Evolutionary conservation across 164 flowering plant genomes (phyloP), one percentile per base, ranked within the genome.

Genomic region (Umbilicus rupestris): DNA sequence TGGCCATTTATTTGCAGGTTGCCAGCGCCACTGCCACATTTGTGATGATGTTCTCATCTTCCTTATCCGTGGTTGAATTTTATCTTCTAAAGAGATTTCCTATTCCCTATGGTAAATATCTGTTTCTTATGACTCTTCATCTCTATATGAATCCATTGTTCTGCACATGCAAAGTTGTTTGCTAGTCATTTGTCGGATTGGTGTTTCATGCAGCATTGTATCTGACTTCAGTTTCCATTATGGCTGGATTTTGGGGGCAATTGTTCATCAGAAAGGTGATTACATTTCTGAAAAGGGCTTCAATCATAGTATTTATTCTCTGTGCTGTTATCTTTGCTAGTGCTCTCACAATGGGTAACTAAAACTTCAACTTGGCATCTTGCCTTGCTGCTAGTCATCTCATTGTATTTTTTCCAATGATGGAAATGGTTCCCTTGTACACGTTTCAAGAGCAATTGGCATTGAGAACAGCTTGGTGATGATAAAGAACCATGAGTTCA

Each of bases 11-110:
- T 39, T 17, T 42, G 39, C 77, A 92, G 96, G 96, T 92, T n/a
- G 97, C 97, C 1, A 93, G 98, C 65, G 96, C 98, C 1, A 93
- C 98, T 31, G 97, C 98, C 30, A 89, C 98, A 19, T 93, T 93
- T 72, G 97, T 89, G 73, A 93, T 93, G 98, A 78, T 91, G 94
- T 93, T 81, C 78, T 93, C 98, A 37, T 88, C 98, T 39, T 93
- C 98, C 28, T 72, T 93, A 24, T 93, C 98, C 0, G 98, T 93
- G 47, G 87, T 93, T 39, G 98, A 93, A 77, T 90, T 93, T 70
- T 90, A 93, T 76, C 81, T 93, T 35, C 91, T 93, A 71, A 82
- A 85, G 75, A 86, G 98, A 72, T 93, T 93, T 69, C 98, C 98
- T 0, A 83, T 93, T 20, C 87, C 98, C 1, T 89, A 78, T 63